Evolutionary conservation across 2,329 filamentous ascomycete genomes (phyloP).

Genomic region (Cladophialophora immunda): DNA sequence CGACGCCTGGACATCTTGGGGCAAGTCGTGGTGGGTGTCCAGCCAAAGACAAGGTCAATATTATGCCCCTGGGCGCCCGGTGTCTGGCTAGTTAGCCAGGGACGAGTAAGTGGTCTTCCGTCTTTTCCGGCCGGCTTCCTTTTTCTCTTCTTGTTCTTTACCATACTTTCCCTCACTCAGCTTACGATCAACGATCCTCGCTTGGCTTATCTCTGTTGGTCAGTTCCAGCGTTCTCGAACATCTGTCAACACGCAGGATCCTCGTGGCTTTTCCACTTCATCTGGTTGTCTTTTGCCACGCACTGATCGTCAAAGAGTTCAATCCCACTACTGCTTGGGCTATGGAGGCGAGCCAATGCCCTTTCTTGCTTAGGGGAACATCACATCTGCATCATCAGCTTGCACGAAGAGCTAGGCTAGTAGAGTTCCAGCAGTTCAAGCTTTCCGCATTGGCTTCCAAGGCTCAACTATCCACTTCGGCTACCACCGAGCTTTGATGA

Average conservation of each 20-base stretch:
- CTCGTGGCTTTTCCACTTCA: background rate
- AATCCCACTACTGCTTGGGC: background rate
- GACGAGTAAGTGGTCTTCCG: background rate
- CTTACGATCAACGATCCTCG: constrained; percentile 1
- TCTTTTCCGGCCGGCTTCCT: background rate
- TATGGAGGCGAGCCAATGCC: background rate
- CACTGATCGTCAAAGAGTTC: background rate
- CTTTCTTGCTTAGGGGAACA: background rate
- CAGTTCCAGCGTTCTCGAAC: background rate
- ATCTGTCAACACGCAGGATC: background rate
- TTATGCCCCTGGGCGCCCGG: background rate
- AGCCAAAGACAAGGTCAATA: background rate
- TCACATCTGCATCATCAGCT: constrained; percentile 1
- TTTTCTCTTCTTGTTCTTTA: background rate
- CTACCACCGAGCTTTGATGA: background rate
- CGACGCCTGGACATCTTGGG: background rate
- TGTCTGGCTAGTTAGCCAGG: background rate
- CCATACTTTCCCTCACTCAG: background rate
- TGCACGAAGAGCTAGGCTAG: background rate
- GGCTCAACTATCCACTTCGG: background rate
- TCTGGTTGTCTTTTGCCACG: background rate
- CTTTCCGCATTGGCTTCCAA: background rate
- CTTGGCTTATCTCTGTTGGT: background rate
- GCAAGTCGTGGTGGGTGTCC: background rate
- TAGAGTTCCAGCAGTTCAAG: background rate